phyloP scores from a whole-genome alignment of 805 yeast genomes.

The Crinitomyces ghanaensis region DNA sequence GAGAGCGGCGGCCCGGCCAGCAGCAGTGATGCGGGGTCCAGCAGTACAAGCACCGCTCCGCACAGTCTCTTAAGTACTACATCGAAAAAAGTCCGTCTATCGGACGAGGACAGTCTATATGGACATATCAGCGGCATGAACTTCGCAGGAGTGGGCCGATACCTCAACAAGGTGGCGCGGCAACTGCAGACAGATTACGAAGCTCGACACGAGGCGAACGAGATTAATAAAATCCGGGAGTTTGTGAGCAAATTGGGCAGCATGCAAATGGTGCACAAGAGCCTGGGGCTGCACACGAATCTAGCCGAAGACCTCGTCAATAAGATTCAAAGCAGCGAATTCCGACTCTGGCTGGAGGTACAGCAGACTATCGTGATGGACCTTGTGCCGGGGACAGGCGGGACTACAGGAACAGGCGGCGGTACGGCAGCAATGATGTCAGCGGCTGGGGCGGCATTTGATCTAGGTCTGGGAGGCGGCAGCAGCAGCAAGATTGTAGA shows the following conservation, averaged over 20 bases:
- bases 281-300: conserved; percentile 59
- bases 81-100: conserved; percentile 17
- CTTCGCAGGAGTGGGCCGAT: conserved; percentile 69
- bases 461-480: too few species aligned
- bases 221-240: conserved; percentile 52
- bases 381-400: too few species aligned
- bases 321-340: conserved; percentile 29
- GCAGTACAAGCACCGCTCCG: conserved; percentile 5
- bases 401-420: too few species aligned
- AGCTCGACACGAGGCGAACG: conserved; percentile 41
- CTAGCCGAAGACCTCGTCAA: conserved; percentile 57
- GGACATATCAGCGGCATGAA: conserved; percentile 49
- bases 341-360: conserved; percentile 21
- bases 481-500: conserved; percentile 25
- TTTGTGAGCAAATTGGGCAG: conserved; percentile 62
- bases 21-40: conserved; percentile 2
- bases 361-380: conserved; percentile 55
- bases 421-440: too few species aligned
- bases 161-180: conserved; percentile 60
- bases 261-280: conserved; percentile 54
- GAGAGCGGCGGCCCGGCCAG: conserved; percentile 1
- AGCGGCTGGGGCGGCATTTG: too few species aligned
- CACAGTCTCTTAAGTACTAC: background rate
- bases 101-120: conserved; percentile 36
- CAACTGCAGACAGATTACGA: conserved; percentile 59